phyloP scores from a whole-genome alignment of 1,284 basidiomycete species.

The Prillingera fragicola region DNA sequence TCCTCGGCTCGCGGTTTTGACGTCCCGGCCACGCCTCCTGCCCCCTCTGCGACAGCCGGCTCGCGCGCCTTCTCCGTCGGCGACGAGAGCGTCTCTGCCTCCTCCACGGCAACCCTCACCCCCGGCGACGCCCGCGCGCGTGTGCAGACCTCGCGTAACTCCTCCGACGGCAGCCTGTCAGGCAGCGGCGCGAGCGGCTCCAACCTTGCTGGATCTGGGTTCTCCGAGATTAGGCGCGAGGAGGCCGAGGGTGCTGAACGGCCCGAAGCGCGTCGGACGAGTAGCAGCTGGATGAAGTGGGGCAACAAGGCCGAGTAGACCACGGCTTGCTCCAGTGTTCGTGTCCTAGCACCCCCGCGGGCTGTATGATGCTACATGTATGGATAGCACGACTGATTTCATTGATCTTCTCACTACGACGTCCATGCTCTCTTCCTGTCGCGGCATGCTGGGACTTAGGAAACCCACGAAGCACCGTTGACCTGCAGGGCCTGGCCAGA shows the following conservation, averaged over 20 bases:
- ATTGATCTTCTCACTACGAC: too few relatives aligned
- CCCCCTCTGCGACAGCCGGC: not conserved
- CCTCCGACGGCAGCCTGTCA: constrained; percentile 7
- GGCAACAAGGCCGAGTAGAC: constrained; percentile 7
- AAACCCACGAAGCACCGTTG: constrained; percentile 7
- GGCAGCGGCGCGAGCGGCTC: constrained; percentile 12
- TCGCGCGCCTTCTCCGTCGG: constrained; percentile 7
- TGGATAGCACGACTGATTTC: too few relatives aligned
- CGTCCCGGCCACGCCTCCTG: constrained; percentile 3
- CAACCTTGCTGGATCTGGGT: constrained; percentile 16
- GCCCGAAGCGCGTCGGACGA: not conserved
- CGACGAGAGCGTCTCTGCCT: constrained; percentile 2
- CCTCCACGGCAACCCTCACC: not conserved
- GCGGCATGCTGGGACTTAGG: too few relatives aligned
- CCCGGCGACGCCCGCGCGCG: not conserved
- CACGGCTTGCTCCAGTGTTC: too few relatives aligned
- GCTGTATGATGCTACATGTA: too few relatives aligned
- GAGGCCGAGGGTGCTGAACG: constrained; percentile 28
- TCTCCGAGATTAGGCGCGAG: constrained; percentile 36
- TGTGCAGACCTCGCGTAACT: not conserved
- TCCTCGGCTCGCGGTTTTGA: constrained; percentile 11
- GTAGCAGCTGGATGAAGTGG: constrained; percentile 13
- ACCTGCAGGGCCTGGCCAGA: constrained; percentile 17
- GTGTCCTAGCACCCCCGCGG: too few relatives aligned
- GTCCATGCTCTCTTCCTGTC: not conserved